A percentile compares a stretch with the other conserved stretches of the same genome.
Evolutionary conservation across 441 rosid species (phyloP).

Genomic region (Brassica balearica): DNA sequence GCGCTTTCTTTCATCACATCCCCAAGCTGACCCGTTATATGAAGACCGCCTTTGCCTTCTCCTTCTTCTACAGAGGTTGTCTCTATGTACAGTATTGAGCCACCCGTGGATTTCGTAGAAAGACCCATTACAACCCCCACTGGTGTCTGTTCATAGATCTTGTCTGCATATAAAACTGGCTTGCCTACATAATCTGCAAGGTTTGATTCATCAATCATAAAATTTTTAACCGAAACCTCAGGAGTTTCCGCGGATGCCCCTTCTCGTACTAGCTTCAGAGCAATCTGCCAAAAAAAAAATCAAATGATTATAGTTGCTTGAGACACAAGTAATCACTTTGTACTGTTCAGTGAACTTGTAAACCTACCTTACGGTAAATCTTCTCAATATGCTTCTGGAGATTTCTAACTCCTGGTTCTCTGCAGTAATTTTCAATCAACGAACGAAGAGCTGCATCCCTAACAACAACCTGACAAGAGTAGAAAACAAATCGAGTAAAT

Average conservation of each 20-base stretch:
- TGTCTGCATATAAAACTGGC: slow-evolving; percentile 82
- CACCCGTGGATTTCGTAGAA: slow-evolving; percentile 97
- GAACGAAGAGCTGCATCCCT: slow-evolving; percentile 85
- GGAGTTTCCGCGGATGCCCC: slow-evolving; percentile 49
- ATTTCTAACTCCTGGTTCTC: slow-evolving; percentile 96
- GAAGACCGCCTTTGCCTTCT: slow-evolving; percentile 82
- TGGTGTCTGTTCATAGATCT: slow-evolving; percentile 82
- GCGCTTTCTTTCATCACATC: slow-evolving; percentile 98
- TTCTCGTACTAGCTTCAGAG: slow-evolving; percentile 81
- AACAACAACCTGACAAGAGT: slow-evolving; percentile 71
- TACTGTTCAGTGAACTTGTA: slow-evolving; percentile 7
- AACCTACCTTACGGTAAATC: slow-evolving; percentile 89
- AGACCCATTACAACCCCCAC: slow-evolving; percentile 98
- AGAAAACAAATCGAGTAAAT: slow-evolving; percentile 13
- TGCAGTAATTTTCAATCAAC: slow-evolving; percentile 89
- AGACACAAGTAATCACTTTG: not conserved
- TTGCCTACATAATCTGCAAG: slow-evolving; percentile 82
- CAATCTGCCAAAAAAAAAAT: slow-evolving; percentile 58
- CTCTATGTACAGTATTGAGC: slow-evolving; percentile 89
- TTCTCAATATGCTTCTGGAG: slow-evolving; percentile 96
- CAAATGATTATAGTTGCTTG: not conserved
- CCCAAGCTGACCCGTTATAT: slow-evolving; percentile 84
- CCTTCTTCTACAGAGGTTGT: slow-evolving; percentile 78
- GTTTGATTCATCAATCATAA: slow-evolving; percentile 65
- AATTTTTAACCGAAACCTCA: slow-evolving; percentile 55